Evolutionary conservation across 805 yeast genomes (phyloP), one percentile per base, ranked within the genome.

Genomic region (Blastobotrys chiropterorum): DNA sequence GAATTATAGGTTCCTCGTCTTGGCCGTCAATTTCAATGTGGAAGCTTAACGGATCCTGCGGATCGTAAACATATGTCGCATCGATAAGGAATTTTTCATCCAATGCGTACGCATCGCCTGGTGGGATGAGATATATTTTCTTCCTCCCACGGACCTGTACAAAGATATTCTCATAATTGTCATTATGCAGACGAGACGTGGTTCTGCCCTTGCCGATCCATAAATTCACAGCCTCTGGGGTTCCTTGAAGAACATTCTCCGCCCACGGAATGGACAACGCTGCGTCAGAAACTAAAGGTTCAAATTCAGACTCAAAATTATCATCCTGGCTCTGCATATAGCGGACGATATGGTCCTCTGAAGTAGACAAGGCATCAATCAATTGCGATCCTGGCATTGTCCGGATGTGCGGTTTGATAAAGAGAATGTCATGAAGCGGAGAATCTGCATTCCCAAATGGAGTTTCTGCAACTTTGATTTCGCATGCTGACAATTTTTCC

Each of bases 261-360:
- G 62, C 60, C 52, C 59, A 57, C 11, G 31, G 38, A 14, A 59
- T 47, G 19, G 56, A 50, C 17, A 40, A 34, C 5, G 56, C 60
- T 13, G 64, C 55, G 47, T 52, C 57, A 17, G 42, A 52, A 20
- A 19, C 50, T 26, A 65, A 50, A 14, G 42, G 44, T 2, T 54
- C 46, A 44, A 67, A 63, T 52, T 65, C 66, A 17, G 54, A 49
- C 17, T 54, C 47, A 46, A 69, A 54, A 51, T 71, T 70, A 42
- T 63, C 65, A 51, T 70, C 69, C 51, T 70, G 73, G 41, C 69
- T 64, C 49, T 70, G 74, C 64, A 70, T 65, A 57, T 70, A 70
- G 52, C 60, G 59, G 15, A 58, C 64, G 6, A 19, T 22, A 2
- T 21, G 45, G 41, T 22, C 41, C 3, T 16, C 14, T 15, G 14